Evolutionary conservation across 441 rosid species (phyloP).

Genomic region (Adansonia rubrostipa): DNA sequence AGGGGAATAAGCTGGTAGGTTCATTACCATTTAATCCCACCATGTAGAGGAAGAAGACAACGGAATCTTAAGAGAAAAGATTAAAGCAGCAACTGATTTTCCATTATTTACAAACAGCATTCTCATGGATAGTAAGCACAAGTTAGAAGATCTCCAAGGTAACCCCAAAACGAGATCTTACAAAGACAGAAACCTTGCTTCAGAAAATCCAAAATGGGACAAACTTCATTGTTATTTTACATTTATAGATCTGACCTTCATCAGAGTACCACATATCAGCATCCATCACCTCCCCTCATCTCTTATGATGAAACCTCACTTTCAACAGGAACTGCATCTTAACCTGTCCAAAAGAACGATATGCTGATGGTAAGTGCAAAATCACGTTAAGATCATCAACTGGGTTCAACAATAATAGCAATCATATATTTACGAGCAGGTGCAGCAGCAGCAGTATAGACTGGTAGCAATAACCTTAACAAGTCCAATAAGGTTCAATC

Average conservation of each 20-base stretch:
- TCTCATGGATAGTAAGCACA: constrained; percentile 25
- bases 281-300: constrained; percentile 43
- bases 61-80: constrained; percentile 10
- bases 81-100: constrained; percentile 7
- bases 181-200: background rate
- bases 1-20: background rate
- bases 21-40: background rate
- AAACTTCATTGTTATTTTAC: background rate
- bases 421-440: background rate
- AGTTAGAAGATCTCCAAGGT: constrained; percentile 43
- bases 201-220: constrained; percentile 2
- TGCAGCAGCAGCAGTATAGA: background rate
- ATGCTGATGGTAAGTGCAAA: constrained; percentile 4
- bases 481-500: constrained; percentile 7
- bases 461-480: background rate
- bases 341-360: constrained; percentile 52
- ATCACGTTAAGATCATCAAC: constrained; percentile 18
- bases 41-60: background rate
- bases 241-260: constrained; percentile 19
- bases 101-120: constrained; percentile 11
- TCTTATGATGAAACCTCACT: constrained; percentile 90
- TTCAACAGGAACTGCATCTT: constrained; percentile 96
- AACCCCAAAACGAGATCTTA: constrained; percentile 62
- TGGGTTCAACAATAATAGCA: background rate
- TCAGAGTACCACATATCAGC: background rate